Evolutionary conservation across 176 grass and related monocot species (phyloP).

Genomic region (Phyllostachys edulis): DNA sequence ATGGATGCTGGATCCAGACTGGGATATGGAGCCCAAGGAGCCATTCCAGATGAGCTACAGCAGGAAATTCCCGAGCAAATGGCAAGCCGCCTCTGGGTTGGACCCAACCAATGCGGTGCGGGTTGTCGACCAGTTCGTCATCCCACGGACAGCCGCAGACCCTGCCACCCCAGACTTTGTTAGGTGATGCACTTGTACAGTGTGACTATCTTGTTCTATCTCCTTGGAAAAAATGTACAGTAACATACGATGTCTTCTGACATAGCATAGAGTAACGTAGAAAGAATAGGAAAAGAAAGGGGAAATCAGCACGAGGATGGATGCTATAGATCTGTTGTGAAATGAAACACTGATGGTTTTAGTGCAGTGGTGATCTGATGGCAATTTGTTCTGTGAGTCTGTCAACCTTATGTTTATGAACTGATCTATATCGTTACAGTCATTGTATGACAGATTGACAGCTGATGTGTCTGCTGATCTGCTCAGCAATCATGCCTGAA

Average conservation of each 20-base stretch:
- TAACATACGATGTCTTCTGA: conserved; percentile 6
- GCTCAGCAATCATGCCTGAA: too few species aligned
- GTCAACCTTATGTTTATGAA: not conserved
- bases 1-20: conserved; percentile 94
- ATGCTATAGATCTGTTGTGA: conserved; percentile 2
- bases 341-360: not conserved
- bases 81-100: conserved; percentile 55
- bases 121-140: conserved; percentile 74
- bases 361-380: not conserved
- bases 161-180: not conserved
- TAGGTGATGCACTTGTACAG: conserved; percentile 23
- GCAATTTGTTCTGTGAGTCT: not conserved
- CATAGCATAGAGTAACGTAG: conserved; percentile 27
- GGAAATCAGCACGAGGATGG: not conserved
- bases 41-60: conserved; percentile 73
- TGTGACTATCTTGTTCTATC: not conserved
- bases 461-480: not conserved
- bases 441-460: not conserved
- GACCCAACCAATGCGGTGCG: conserved; percentile 65
- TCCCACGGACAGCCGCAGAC: conserved; percentile 42
- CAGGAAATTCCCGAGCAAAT: conserved; percentile 84
- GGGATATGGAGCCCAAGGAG: conserved; percentile 80
- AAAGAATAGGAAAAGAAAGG: not conserved
- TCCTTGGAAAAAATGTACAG: conserved; percentile 18
- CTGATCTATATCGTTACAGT: too few species aligned